phyloP scores from a whole-genome alignment of 1,284 basidiomycete genomes.

The Heimioporus retisporus region DNA sequence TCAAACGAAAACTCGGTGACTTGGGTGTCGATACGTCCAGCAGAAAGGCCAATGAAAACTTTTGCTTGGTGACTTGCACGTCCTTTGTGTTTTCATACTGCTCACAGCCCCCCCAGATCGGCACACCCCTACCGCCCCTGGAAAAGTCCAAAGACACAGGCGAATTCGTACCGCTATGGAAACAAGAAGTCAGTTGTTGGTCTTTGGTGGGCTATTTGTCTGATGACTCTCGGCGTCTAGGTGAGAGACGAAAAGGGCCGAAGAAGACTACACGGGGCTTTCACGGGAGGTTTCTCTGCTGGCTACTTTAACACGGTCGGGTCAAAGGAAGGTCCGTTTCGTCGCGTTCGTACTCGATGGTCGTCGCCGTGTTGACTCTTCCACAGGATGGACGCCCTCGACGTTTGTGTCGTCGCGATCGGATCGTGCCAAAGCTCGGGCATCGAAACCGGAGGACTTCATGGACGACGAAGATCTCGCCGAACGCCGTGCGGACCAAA shows the following conservation, averaged over 20 bases:
- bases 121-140: conserved; percentile 91
- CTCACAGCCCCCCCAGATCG: conserved; percentile 67
- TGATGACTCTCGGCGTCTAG: conserved; percentile 49
- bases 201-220: conserved; percentile 30
- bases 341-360: neutral
- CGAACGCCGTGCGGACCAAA: conserved; percentile 78
- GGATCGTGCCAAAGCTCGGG: conserved; percentile 75
- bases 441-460: conserved; percentile 86
- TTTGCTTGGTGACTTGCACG: conserved; percentile 76
- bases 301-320: conserved; percentile 98
- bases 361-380: neutral
- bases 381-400: conserved; percentile 91
- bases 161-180: conserved; percentile 97
- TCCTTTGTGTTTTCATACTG: neutral
- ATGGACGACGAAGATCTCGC: conserved; percentile 99
- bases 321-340: conserved; percentile 86
- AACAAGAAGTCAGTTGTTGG: conserved; percentile 82
- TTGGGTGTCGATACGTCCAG: conserved; percentile 79
- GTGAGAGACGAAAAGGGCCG: conserved; percentile 96
- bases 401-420: conserved; percentile 91
- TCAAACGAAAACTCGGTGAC: conserved; percentile 87
- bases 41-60: conserved; percentile 84
- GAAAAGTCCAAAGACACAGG: conserved; percentile 91
- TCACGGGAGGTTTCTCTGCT: conserved; percentile 98
- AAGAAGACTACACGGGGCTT: conserved; percentile 94